Evolutionary conservation across 169 alveolate genomes (phyloP).

Genomic region (Plasmodium chabaudi): DNA sequence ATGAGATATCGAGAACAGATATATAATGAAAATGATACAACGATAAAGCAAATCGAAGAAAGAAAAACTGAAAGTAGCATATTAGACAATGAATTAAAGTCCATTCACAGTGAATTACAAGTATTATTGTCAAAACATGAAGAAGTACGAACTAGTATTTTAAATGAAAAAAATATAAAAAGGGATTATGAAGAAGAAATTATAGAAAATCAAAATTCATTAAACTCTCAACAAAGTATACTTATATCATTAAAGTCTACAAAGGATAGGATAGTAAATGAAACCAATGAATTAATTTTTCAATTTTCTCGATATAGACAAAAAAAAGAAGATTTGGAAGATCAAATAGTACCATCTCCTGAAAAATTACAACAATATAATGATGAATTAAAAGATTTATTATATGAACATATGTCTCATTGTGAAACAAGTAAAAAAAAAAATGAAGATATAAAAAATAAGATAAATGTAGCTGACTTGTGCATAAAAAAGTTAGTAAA

Average conservation of each 20-base stretch:
- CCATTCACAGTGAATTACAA: conserved; percentile 24
- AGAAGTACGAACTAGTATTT: conserved; percentile 38
- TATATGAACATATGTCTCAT: conserved; percentile 59
- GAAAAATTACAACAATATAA: conserved; percentile 74
- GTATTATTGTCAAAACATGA: conserved; percentile 29
- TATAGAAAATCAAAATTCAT: conserved; percentile 53
- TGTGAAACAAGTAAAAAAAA: conserved; percentile 56
- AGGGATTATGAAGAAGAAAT: conserved; percentile 75
- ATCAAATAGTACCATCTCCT: conserved; percentile 74
- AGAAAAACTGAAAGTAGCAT: conserved; percentile 22
- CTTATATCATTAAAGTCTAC: conserved; percentile 48
- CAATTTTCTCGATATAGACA: conserved; percentile 73
- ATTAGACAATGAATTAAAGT: conserved; percentile 38
- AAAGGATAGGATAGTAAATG: conserved; percentile 65
- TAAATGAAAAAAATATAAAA: conserved; percentile 54
- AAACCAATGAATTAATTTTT: conserved; percentile 67
- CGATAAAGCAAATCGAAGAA: conserved; percentile 35
- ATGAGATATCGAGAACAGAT: conserved; percentile 63
- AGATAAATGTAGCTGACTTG: conserved; percentile 61
- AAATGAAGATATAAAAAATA: conserved; percentile 72
- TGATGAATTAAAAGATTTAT: conserved; percentile 60
- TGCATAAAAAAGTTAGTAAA: conserved; percentile 57
- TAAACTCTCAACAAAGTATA: conserved; percentile 63
- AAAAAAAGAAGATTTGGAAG: conserved; percentile 76
- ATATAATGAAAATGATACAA: conserved; percentile 54